Base-by-base conservation (phyloP, 2,329 filamentous ascomycete genomes). In the Pseudogymnoascus sp. region DNA sequence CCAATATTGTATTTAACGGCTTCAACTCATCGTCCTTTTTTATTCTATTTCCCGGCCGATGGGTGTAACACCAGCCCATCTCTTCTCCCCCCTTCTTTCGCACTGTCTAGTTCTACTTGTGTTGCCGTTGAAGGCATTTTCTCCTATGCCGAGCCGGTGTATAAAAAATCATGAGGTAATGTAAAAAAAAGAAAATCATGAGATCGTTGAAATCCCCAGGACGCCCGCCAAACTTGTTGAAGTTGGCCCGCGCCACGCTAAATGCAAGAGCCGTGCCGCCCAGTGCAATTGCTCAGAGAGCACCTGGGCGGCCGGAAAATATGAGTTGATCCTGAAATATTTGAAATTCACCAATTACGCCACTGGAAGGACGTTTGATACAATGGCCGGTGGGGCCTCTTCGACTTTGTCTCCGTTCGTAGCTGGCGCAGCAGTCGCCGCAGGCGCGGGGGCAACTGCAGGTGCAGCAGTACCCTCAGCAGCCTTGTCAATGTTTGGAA, bases 401-500 rank as follows among this genome's bases (percentile, higher is more conserved):
- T 69, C 67, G 38, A 64, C 66, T 28, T 67, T 65, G 21, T 61
- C 37, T 14, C 63, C 67, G 56, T 67, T 66, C 25, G 38, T 60
- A 16, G 66, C 61, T 18, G 63, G 31, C 11, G 21, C 44, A 0
- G 25, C n/a, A 53, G 23, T 23, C 18, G 10, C 65, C 64, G 28
- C 67, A 69, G 18, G 60, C 61, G 18, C 64, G 34, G 36, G 40
- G 34, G 4, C 11, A 37, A 23, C 12, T 46, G 21, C 14, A 23
- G 53, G 53, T n/a, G 46, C 31, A 28, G 28, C 21, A 5, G 61
- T 64, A 14, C 21, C 46, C 38, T 73, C 68, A 46, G 72, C 71
- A 36, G 68, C 66, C 64, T 78, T 76, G 66, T 90, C 83, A 60
- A 92, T 77, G 66, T 87, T 83, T 53, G 84, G 77, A n/a, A 90